A percentile compares a stretch with the other conserved stretches of the same genome.
Evolutionary conservation across 306 rosid genomes (phyloP).

Genomic region (Fragaria vesca): DNA sequence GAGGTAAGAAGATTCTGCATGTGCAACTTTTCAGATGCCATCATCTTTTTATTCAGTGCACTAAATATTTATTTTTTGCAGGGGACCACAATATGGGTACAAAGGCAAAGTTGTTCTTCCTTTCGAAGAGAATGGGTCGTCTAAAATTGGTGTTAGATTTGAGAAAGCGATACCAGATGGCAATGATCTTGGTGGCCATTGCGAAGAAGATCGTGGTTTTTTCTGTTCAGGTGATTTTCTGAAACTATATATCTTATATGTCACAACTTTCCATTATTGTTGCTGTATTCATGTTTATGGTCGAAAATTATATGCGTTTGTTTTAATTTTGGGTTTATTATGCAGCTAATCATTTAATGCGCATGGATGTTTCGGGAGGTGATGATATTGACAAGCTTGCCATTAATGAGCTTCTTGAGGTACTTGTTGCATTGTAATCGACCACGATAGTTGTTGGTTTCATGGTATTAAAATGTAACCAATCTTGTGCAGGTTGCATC

Average conservation of each 20-base stretch:
- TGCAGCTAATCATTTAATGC: conserved; percentile 72
- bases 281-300: conserved; percentile 21
- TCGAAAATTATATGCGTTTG: neutral
- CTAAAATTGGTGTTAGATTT: conserved; percentile 97
- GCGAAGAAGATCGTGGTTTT: conserved; percentile 88
- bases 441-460: conserved; percentile 19
- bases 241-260: conserved; percentile 4
- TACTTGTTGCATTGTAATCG: conserved; percentile 23
- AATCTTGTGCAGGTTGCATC: conserved; percentile 55
- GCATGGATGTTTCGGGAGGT: conserved; percentile 67
- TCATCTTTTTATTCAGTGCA: neutral
- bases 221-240: conserved; percentile 78
- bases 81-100: conserved; percentile 88
- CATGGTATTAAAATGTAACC: conserved; percentile 24
- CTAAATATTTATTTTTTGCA: conserved; percentile 28
- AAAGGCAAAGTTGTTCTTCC: conserved; percentile 85
- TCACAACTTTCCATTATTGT: neutral
- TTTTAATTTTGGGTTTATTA: conserved; percentile 16
- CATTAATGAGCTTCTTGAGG: conserved; percentile 87
- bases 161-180: conserved; percentile 94
- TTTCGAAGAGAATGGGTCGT: conserved; percentile 80
- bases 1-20: neutral
- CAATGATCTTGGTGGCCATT: conserved; percentile 90
- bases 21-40: neutral
- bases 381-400: conserved; percentile 82